These are phyloP conservation scores for Mycena polygramma DNA, from an alignment of 768 basidiomycete genomes.

Conservation along the genomic window DNA sequence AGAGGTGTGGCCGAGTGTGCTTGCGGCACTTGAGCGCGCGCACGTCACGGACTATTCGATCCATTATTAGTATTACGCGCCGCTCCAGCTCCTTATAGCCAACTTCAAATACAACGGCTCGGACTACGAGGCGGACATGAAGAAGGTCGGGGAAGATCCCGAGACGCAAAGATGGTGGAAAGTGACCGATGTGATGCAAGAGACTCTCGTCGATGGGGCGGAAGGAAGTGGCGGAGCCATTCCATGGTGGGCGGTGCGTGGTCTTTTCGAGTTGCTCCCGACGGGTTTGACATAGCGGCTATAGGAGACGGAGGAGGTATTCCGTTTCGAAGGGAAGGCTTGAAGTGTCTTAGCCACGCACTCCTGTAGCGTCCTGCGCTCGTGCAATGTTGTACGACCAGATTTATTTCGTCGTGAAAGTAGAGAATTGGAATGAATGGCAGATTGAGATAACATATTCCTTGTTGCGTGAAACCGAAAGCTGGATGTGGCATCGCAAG, in stretches of 20 bases:
- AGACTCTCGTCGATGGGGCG: conserved; percentile 78
- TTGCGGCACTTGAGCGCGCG: conserved; percentile 70
- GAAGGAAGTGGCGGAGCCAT: conserved; percentile 74
- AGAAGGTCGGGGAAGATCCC: conserved; percentile 68
- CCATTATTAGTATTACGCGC: conserved; percentile 75
- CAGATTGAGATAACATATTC: too few relatives aligned
- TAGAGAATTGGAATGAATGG: too few relatives aligned
- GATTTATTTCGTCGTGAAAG: too few relatives aligned
- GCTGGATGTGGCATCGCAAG: too few relatives aligned
- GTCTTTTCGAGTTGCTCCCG: background rate
- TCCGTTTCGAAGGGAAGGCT: conserved; percentile 69
- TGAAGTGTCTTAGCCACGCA: background rate
- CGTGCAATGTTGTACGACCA: too few relatives aligned
- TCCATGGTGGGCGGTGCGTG: conserved; percentile 78
- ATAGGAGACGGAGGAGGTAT: conserved; percentile 74
- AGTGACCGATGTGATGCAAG: conserved; percentile 83
- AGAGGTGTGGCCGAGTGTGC: conserved; percentile 77
- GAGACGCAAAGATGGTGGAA: conserved; percentile 86
- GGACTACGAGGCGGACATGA: conserved; percentile 79
- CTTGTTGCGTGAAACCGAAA: too few relatives aligned
- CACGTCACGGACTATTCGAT: conserved; percentile 85
- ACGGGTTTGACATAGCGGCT: background rate
- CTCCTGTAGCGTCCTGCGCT: too few relatives aligned
- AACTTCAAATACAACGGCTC: conserved; percentile 80
- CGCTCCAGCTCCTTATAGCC: conserved; percentile 78